These are phyloP conservation scores for Glycine soja DNA, from an alignment of 306 rosid genomes.

Conservation along the genomic window DNA sequence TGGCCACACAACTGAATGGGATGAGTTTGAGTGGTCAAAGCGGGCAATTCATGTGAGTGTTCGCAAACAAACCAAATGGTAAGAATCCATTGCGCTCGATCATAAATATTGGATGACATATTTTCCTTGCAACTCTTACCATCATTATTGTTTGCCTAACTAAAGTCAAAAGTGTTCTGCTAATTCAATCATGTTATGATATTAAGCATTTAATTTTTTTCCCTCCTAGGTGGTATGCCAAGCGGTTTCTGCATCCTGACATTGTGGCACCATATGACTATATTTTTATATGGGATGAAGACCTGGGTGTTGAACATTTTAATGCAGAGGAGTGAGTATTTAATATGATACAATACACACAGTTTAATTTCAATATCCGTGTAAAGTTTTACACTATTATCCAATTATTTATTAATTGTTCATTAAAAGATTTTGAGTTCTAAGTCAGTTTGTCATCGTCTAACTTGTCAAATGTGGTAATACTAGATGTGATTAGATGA, in stretches of 20 bases:
- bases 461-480: slow-evolving; percentile 20
- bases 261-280: slow-evolving; percentile 91
- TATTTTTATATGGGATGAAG: slow-evolving; percentile 95
- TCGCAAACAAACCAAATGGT: slow-evolving; percentile 96
- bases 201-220: slow-evolving; percentile 17
- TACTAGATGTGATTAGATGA: slow-evolving; percentile 25
- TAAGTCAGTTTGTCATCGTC: slow-evolving; percentile 1
- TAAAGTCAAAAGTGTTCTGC: slow-evolving; percentile 6
- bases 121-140: slow-evolving; percentile 22
- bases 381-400: slow-evolving; percentile 1
- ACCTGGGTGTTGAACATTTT: slow-evolving; percentile 88
- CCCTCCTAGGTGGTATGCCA: slow-evolving; percentile 87
- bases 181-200: slow-evolving; percentile 42
- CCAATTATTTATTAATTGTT: slow-evolving; percentile 21
- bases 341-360: slow-evolving; percentile 15
- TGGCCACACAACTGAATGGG: slow-evolving; percentile 96
- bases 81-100: slow-evolving; percentile 36
- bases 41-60: slow-evolving; percentile 92
- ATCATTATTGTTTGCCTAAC: slow-evolving; percentile 28
- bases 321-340: slow-evolving; percentile 86
- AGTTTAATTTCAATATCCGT: slow-evolving; percentile 26
- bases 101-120: slow-evolving; percentile 4
- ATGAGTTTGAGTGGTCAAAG: slow-evolving; percentile 93
- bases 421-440: slow-evolving; percentile 5
- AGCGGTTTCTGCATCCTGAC: slow-evolving; percentile 95